Evolutionary conservation across 2,329 filamentous ascomycete species (phyloP).

Genomic region (Alternaria rosae): DNA sequence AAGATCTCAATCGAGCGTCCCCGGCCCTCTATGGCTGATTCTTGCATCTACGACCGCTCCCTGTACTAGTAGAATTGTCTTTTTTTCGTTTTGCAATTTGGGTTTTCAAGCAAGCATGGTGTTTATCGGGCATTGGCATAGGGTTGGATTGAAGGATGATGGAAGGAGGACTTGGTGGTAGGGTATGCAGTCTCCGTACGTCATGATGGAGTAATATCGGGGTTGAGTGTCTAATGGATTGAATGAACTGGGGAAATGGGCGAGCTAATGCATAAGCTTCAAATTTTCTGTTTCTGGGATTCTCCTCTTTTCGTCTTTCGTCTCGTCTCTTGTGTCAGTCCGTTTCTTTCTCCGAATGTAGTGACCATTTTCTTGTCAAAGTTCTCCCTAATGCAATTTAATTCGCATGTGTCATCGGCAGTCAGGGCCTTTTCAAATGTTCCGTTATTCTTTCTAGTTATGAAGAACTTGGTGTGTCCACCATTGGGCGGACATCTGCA

Average conservation of each 20-base stretch:
- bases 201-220: conserved; percentile 2
- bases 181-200: not conserved
- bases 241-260: not conserved
- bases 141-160: not conserved
- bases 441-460: not conserved
- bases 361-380: not conserved
- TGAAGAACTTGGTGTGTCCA: not conserved
- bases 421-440: not conserved
- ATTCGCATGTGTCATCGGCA: not conserved
- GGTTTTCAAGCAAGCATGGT: conserved; percentile 17
- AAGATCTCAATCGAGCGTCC: conserved; percentile 12
- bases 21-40: not conserved
- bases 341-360: not conserved
- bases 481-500: not conserved
- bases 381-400: not conserved
- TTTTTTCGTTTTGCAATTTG: not conserved
- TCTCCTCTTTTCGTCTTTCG: not conserved
- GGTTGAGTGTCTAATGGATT: conserved; percentile 2
- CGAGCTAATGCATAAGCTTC: not conserved
- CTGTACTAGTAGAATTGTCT: conserved; percentile 19
- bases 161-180: not conserved
- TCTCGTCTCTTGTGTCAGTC: not conserved
- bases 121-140: conserved; percentile 15
- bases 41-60: conserved; percentile 9
- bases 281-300: not conserved